These are phyloP conservation scores for Eimeria nieschulzi DNA, from an alignment of 169 alveolate species.

Conservation along the genomic window DNA sequence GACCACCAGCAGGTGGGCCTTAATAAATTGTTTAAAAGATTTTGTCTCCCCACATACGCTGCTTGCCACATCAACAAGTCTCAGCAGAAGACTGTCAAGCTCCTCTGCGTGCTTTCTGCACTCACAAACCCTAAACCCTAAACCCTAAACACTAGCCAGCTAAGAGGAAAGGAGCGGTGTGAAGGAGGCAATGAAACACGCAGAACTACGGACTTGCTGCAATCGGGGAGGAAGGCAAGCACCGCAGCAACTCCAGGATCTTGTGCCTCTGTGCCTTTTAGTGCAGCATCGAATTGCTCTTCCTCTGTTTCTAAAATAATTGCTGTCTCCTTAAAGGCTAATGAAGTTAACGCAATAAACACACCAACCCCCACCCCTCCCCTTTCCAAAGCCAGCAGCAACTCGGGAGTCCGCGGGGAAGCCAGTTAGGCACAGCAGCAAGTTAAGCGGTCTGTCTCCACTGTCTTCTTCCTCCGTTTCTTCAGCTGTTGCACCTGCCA, in stretches of 20 bases:
- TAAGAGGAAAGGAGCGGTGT: not conserved
- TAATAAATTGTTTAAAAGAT: not conserved
- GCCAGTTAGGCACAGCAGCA: constrained; percentile 30
- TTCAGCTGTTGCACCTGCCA: not conserved
- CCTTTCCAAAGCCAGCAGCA: not conserved
- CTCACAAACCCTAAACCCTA: constrained; percentile 5
- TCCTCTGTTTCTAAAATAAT: constrained; percentile 1
- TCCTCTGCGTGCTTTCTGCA: constrained; percentile 15
- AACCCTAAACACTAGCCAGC: not conserved
- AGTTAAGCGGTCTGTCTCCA: not conserved
- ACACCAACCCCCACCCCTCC: not conserved
- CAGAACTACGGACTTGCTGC: constrained; percentile 9
- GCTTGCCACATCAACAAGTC: constrained; percentile 20
- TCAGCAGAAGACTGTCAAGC: not conserved
- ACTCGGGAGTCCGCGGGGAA: not conserved
- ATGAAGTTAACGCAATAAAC: not conserved
- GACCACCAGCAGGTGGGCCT: not conserved
- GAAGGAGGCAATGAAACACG: not conserved
- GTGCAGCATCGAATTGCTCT: not conserved
- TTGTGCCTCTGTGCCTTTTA: not conserved
- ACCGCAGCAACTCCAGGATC: constrained; percentile 17
- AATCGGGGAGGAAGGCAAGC: not conserved
- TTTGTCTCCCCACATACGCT: not conserved
- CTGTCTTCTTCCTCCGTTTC: not conserved
- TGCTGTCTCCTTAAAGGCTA: not conserved